Base-by-base conservation (phyloP, 176 grass and related monocot species). In the Miscanthus lutarioriparius region DNA sequence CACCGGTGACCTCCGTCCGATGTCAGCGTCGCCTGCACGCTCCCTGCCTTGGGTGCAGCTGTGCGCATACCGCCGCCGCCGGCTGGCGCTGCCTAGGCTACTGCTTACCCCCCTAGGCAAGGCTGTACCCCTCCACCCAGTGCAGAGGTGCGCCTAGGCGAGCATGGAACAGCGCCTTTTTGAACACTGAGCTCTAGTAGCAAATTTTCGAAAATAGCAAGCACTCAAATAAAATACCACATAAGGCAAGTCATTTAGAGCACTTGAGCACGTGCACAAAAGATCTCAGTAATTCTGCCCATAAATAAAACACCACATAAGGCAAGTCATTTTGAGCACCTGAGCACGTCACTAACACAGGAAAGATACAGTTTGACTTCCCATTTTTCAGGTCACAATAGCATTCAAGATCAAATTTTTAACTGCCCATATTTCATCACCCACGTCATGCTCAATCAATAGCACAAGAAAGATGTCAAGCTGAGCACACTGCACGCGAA, bases 161-260 rank as follows among this genome's bases (percentile, higher is more conserved):
- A 35, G 33, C 33, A 3, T 3, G 33, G 2, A 35, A 35, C 33
- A 35, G 33, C 33, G 33, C 33, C 33, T 35, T 35, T 35, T 35
- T 35, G 33, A 35, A 35, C 3, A 35, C 33, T 35, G 33, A n/a
- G 2, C n/a, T 70, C n/a, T 25, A 77, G 25, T 72, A 74, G 56
- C 49, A 81, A 27, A 43, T 35, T 77, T 63, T 66, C 19, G 54
- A 51, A 43, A 81, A 14, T 32, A 80, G 7, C 30, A 48, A 81
- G 25, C 45, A 25, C 17, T 33, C 47, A 14, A 7, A 36, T 69
- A 74, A 49, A 82, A 16, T 41, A 37, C 27, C 4, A 0, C 6
- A 30, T 47, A 49, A 26, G 67, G 26, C 30, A 63, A 70, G 15
- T 70, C 45, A 76, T 68, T 37, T 28, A n/a, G 74, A 71, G 28